These are phyloP conservation scores for Saturnispora kantuleensis DNA, from an alignment of 805 yeast species.

Conservation along the genomic window DNA sequence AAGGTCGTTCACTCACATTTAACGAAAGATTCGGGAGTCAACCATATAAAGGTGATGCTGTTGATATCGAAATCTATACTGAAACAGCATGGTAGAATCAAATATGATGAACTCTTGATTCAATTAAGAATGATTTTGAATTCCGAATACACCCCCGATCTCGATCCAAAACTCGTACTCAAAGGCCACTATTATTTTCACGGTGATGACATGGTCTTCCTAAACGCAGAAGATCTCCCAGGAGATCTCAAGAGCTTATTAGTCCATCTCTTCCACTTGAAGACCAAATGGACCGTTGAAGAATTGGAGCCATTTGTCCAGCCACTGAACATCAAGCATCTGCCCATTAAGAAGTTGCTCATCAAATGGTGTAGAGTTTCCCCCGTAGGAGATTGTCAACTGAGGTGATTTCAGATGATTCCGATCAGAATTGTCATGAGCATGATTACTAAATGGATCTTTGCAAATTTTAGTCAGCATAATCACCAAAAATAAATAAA, in stretches of 20 bases:
- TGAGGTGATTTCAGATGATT: too few species aligned
- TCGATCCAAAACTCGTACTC: slow-evolving; percentile 44
- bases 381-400: too few species aligned
- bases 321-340: slow-evolving; percentile 33
- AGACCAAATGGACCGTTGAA: slow-evolving; percentile 48
- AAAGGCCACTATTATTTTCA: slow-evolving; percentile 26
- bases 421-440: too few species aligned
- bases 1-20: background rate
- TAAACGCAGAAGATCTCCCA: background rate
- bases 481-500: background rate
- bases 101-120: slow-evolving; percentile 46
- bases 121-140: slow-evolving; percentile 59
- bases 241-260: slow-evolving; percentile 40
- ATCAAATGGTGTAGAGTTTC: too few species aligned
- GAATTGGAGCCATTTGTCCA: slow-evolving; percentile 57
- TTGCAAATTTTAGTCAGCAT: slow-evolving; percentile 1
- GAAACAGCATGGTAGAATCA: slow-evolving; percentile 5
- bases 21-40: slow-evolving; percentile 1
- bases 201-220: slow-evolving; percentile 12
- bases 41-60: slow-evolving; percentile 14
- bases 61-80: slow-evolving; percentile 11
- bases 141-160: slow-evolving; percentile 37
- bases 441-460: too few species aligned
- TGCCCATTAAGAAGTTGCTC: too few species aligned
- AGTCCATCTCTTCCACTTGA: slow-evolving; percentile 40